These are phyloP conservation scores for Zygosaccharomyces bailii DNA, from an alignment of 805 yeast genomes.

Conservation along the genomic window DNA sequence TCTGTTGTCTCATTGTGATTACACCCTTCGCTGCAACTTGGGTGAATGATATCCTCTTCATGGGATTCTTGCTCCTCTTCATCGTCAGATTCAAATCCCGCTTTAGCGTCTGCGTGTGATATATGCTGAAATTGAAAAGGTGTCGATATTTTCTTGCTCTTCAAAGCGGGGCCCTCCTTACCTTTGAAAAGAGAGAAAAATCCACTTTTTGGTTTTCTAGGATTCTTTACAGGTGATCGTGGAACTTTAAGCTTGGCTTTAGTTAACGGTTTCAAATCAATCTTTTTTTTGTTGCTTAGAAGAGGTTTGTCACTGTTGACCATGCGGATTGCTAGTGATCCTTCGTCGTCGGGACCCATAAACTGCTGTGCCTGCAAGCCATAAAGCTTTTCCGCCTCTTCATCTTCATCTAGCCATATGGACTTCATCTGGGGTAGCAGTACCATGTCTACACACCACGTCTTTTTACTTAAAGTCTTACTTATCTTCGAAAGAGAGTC, in stretches of 20 bases:
- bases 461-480: neutral
- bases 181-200: conserved; percentile 34
- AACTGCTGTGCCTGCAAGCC: conserved; percentile 32
- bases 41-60: conserved; percentile 6
- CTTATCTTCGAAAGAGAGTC: too few relatives aligned
- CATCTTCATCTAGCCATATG: conserved; percentile 43
- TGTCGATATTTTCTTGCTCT: conserved; percentile 31
- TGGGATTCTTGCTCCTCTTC: conserved; percentile 1
- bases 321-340: conserved; percentile 32
- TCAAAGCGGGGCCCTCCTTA: conserved; percentile 14
- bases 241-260: conserved; percentile 17
- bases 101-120: conserved; percentile 37
- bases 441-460: too few relatives aligned
- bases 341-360: conserved; percentile 28
- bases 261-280: conserved; percentile 38
- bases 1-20: conserved; percentile 15
- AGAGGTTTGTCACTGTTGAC: conserved; percentile 38
- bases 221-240: conserved; percentile 10
- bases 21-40: conserved; percentile 5
- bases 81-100: conserved; percentile 15
- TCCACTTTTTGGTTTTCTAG: conserved; percentile 21
- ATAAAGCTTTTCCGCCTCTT: conserved; percentile 36
- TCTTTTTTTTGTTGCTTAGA: conserved; percentile 34
- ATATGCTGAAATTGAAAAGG: conserved; percentile 42
- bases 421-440: conserved; percentile 39